Percentiles rank a stretch among this genome's conserved stretches.
Evolutionary conservation across 2,329 filamentous ascomycete species (phyloP).

Genomic region (Botrytis hyacinthi): DNA sequence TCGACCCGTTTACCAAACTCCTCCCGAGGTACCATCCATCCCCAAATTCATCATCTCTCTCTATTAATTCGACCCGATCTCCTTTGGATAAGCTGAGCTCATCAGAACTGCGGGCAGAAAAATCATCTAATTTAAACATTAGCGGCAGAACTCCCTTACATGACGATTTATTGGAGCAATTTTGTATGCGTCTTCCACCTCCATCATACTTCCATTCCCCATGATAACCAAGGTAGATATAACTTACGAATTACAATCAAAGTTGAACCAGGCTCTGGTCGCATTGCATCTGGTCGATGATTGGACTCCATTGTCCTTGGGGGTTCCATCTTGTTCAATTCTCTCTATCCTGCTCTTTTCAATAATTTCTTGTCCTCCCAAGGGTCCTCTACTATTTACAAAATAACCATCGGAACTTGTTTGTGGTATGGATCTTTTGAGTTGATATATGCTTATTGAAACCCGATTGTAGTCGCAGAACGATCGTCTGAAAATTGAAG

Average conservation of each 20-base stretch:
- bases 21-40: conserved; percentile 82
- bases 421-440: background rate
- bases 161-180: background rate
- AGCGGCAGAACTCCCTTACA: conserved; percentile 4
- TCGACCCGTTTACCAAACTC: conserved; percentile 70
- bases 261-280: conserved; percentile 63
- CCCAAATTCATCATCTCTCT: conserved; percentile 84
- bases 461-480: background rate
- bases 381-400: background rate
- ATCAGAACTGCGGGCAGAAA: conserved; percentile 85
- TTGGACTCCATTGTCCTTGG: conserved; percentile 42
- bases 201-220: background rate
- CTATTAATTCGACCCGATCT: conserved; percentile 77
- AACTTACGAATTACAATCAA: conserved; percentile 70
- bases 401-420: conserved; percentile 6
- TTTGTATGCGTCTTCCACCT: conserved; percentile 18
- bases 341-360: background rate
- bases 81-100: conserved; percentile 86
- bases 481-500: background rate
- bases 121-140: conserved; percentile 66
- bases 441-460: background rate
- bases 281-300: conserved; percentile 36
- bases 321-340: conserved; percentile 42
- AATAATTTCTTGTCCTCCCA: conserved; percentile 5
- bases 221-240: conserved; percentile 42